These are phyloP conservation scores for Vitis riparia DNA, from an alignment of 164 flowering plant species.

Conservation along the genomic window DNA sequence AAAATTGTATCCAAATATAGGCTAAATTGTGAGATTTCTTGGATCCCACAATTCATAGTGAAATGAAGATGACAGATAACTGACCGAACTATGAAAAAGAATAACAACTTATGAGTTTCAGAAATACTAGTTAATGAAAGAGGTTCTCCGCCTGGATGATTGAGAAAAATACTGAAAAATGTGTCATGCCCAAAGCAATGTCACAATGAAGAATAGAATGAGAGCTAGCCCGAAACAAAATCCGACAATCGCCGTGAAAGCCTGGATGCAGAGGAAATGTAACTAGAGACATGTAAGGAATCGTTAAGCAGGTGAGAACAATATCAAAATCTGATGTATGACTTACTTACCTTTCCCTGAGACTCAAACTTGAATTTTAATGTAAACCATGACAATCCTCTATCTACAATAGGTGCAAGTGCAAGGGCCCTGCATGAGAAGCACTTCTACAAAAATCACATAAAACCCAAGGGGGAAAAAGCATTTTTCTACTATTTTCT, in stretches of 20 bases:
- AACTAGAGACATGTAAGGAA: too few relatives aligned
- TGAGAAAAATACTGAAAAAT: background rate
- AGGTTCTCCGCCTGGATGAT: background rate
- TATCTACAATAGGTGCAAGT: slow-evolving; percentile 81
- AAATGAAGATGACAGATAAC: too few relatives aligned
- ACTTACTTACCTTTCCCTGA: slow-evolving; percentile 54
- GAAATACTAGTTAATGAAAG: background rate
- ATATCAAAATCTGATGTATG: background rate
- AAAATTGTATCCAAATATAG: too few relatives aligned
- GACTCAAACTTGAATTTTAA: slow-evolving; percentile 60
- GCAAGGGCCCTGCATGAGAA: slow-evolving; percentile 75
- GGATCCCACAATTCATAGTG: too few relatives aligned
- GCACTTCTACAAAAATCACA: slow-evolving; percentile 4
- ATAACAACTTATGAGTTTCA: too few relatives aligned
- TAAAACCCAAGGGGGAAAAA: too few relatives aligned
- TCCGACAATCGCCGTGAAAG: slow-evolving; percentile 59
- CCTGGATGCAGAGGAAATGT: slow-evolving; percentile 37
- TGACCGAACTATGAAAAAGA: too few relatives aligned
- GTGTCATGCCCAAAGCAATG: slow-evolving; percentile 60
- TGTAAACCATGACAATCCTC: slow-evolving; percentile 84
- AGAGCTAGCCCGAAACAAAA: slow-evolving; percentile 63
- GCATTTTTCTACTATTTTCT: too few relatives aligned
- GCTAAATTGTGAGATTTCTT: too few relatives aligned
- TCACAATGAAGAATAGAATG: slow-evolving; percentile 54
- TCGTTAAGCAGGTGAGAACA: background rate